A percentile compares a stretch with the other conserved stretches of the same genome.
phyloP scores from a whole-genome alignment of 1,139 yeast genomes.

The Taiozyma sp. region DNA sequence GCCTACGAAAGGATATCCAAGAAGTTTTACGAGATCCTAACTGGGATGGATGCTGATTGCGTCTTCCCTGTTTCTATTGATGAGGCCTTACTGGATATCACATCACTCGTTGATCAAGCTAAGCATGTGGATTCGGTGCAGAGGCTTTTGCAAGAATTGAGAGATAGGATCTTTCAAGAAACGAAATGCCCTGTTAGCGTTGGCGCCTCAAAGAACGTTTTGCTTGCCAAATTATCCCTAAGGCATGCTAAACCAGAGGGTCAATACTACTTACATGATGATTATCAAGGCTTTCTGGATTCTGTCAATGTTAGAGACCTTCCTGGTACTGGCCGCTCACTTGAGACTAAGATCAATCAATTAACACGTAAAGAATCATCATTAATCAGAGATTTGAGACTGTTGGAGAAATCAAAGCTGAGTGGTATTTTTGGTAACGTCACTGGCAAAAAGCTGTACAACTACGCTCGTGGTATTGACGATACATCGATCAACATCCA shows the following conservation, averaged over 20 bases:
- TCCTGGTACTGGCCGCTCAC: slow-evolving; percentile 83
- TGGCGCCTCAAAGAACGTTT: slow-evolving; percentile 68
- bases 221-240: slow-evolving; percentile 76
- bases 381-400: slow-evolving; percentile 31
- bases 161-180: slow-evolving; percentile 37
- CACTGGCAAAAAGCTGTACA: slow-evolving; percentile 59
- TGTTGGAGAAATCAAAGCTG: slow-evolving; percentile 34
- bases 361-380: slow-evolving; percentile 7
- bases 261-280: slow-evolving; percentile 31
- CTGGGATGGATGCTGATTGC: slow-evolving; percentile 42
- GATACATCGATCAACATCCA: slow-evolving; percentile 44
- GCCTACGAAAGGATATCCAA: slow-evolving; percentile 62
- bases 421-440: slow-evolving; percentile 56
- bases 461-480: slow-evolving; percentile 67
- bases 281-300: slow-evolving; percentile 35
- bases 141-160: slow-evolving; percentile 29
- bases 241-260: slow-evolving; percentile 82
- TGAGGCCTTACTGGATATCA: slow-evolving; percentile 76
- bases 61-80: slow-evolving; percentile 87
- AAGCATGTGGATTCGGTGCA: slow-evolving; percentile 10
- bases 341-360: slow-evolving; percentile 38
- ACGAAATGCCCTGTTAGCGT: slow-evolving; percentile 74
- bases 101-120: slow-evolving; percentile 29
- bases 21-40: slow-evolving; percentile 44
- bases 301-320: slow-evolving; percentile 47